These are phyloP conservation scores for Pulveroboletus sp. DNA, from an alignment of 768 basidiomycete species.

Conservation along the genomic window DNA sequence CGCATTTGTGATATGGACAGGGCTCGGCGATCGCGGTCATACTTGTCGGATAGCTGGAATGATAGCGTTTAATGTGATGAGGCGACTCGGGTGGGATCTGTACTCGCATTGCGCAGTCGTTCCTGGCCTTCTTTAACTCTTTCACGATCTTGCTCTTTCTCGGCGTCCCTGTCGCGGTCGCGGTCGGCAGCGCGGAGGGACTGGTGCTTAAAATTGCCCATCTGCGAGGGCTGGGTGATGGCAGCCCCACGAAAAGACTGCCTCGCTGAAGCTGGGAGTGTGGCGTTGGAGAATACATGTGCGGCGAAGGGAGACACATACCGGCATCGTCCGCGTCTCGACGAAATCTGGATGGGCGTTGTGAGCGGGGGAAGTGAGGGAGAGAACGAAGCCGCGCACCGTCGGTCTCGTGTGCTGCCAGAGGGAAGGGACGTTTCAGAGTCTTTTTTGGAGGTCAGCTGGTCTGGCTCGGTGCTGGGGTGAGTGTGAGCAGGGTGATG, in stretches of 20 bases:
- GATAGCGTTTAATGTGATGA: conserved; percentile 4
- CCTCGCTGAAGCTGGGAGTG: conserved; percentile 51
- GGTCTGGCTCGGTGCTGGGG: conserved; percentile 46
- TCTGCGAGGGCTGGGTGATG: conserved; percentile 79
- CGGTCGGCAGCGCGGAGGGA: conserved; percentile 68
- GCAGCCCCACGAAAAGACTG: conserved; percentile 62
- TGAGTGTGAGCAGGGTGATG: conserved; percentile 16
- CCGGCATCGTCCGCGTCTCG: conserved; percentile 75
- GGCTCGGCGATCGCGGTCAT: conserved; percentile 74
- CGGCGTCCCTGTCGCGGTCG: conserved; percentile 44
- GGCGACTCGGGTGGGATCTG: background rate
- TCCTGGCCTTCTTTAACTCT: conserved; percentile 78
- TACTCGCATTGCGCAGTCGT: conserved; percentile 62
- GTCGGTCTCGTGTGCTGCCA: conserved; percentile 58
- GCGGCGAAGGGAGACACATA: conserved; percentile 29
- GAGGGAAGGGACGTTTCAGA: conserved; percentile 50
- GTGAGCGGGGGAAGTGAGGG: conserved; percentile 7
- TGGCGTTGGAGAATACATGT: conserved; percentile 2
- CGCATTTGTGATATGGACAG: conserved; percentile 48
- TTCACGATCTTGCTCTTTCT: conserved; percentile 50
- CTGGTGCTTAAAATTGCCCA: conserved; percentile 92
- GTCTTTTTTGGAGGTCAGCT: conserved; percentile 51
- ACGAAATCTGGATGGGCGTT: conserved; percentile 51
- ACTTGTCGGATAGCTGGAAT: conserved; percentile 77
- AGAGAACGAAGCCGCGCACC: conserved; percentile 39